Percentiles rank a stretch among this genome's conserved stretches.
Evolutionary conservation across 805 yeast species (phyloP).

Genomic region (Hanseniaspora lachancei): DNA sequence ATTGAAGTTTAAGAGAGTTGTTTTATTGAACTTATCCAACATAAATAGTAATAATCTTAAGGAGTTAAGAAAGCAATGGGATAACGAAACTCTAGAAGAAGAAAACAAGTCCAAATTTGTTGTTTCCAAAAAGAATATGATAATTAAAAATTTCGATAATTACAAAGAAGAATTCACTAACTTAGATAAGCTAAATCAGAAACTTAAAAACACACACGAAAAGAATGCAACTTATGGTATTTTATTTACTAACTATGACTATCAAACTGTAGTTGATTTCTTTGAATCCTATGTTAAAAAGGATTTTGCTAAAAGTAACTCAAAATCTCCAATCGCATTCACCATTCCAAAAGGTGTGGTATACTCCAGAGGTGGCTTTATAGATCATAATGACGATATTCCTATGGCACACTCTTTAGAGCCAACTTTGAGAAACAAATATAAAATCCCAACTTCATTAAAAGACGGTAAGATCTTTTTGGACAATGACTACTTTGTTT

Average conservation of each 20-base stretch:
- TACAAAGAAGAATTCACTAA: conserved; percentile 71
- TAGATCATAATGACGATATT: conserved; percentile 80
- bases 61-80: conserved; percentile 86
- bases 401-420: conserved; percentile 95
- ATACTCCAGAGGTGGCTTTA: conserved; percentile 90
- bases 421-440: conserved; percentile 76
- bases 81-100: conserved; percentile 32
- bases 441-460: conserved; percentile 82
- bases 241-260: conserved; percentile 76
- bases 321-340: conserved; percentile 70
- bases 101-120: conserved; percentile 47
- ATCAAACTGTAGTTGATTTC: conserved; percentile 80
- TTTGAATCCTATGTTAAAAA: conserved; percentile 63
- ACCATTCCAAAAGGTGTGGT: conserved; percentile 80
- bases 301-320: conserved; percentile 85
- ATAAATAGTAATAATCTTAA: conserved; percentile 93
- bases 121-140: conserved; percentile 84
- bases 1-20: conserved; percentile 62
- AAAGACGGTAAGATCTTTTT: conserved; percentile 77
- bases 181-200: conserved; percentile 49
- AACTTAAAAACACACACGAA: conserved; percentile 33
- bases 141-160: conserved; percentile 89
- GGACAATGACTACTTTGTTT: conserved; percentile 64
- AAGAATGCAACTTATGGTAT: conserved; percentile 43
- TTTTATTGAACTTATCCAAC: conserved; percentile 79